phyloP scores from a whole-genome alignment of 805 yeast genomes.

The Candida dajiaensis region DNA sequence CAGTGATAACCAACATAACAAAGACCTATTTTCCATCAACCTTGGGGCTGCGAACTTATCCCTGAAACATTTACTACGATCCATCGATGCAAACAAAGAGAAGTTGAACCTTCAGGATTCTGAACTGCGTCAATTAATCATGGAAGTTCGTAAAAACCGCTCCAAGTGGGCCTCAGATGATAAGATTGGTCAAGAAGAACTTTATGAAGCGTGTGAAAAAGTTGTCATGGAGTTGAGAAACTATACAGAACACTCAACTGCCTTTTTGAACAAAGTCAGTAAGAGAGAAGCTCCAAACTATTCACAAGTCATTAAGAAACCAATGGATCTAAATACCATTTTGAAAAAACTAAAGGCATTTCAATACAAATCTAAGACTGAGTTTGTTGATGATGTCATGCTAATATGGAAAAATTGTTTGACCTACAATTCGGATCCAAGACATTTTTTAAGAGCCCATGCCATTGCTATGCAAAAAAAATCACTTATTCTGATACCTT shows the following conservation, averaged over 20 bases:
- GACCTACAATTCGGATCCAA: slow-evolving; percentile 90
- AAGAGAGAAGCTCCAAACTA: slow-evolving; percentile 98
- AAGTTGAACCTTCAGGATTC: slow-evolving; percentile 67
- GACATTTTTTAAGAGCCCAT: slow-evolving; percentile 83
- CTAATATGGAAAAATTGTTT: slow-evolving; percentile 94
- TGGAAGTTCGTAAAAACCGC: slow-evolving; percentile 90
- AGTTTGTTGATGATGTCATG: slow-evolving; percentile 93
- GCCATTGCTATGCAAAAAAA: slow-evolving; percentile 96
- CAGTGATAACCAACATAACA: slow-evolving; percentile 9
- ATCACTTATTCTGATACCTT: slow-evolving; percentile 65
- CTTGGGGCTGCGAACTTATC: slow-evolving; percentile 74
- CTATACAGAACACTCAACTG: slow-evolving; percentile 93
- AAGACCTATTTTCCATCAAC: slow-evolving; percentile 32
- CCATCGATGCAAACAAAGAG: slow-evolving; percentile 78
- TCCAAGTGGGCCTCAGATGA: slow-evolving; percentile 98
- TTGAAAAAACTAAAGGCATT: slow-evolving; percentile 80
- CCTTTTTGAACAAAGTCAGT: slow-evolving; percentile 91
- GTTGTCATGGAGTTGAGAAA: slow-evolving; percentile 87
- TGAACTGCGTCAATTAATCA: slow-evolving; percentile 76
- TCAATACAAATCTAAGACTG: slow-evolving; percentile 78
- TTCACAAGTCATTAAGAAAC: slow-evolving; percentile 79
- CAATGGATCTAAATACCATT: slow-evolving; percentile 96
- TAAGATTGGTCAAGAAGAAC: slow-evolving; percentile 92
- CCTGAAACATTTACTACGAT: slow-evolving; percentile 70
- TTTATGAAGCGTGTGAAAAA: slow-evolving; percentile 95